A percentile compares a stretch with the other conserved stretches of the same genome.
Conservation (phyloP, 2,329 filamentous ascomycete species). For the Phoma sp. region DNA sequence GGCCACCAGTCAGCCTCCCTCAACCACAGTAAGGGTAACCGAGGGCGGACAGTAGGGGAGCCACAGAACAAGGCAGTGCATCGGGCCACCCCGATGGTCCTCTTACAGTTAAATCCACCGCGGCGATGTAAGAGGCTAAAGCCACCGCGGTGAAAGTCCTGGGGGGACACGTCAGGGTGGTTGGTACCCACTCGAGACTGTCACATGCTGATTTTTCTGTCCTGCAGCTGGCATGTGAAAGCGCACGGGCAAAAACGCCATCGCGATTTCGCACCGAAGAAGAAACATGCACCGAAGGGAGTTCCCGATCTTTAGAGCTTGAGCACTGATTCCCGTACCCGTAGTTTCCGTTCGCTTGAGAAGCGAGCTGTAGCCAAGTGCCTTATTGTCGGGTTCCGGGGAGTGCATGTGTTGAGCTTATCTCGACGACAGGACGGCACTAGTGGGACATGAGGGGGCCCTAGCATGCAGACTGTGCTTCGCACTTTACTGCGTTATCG, state of each 20-base stretch:
- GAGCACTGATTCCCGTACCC: conserved; percentile 20
- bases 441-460: conserved; percentile 9
- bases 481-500: background rate
- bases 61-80: background rate
- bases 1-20: conserved; percentile 8
- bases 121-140: conserved; percentile 15
- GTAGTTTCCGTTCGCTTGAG: conserved; percentile 20
- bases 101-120: conserved; percentile 19
- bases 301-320: conserved; percentile 16
- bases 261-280: conserved; percentile 15
- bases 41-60: background rate
- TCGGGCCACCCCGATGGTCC: conserved; percentile 4
- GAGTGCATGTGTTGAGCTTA: conserved; percentile 21
- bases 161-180: background rate
- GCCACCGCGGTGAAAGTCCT: conserved; percentile 14
- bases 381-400: conserved; percentile 16
- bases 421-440: conserved; percentile 10
- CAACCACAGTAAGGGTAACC: conserved; percentile 1
- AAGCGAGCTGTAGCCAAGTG: conserved; percentile 20
- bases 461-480: conserved; percentile 4
- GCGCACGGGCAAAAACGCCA: conserved; percentile 15
- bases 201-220: conserved; percentile 12
- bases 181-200: conserved; percentile 10
- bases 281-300: conserved; percentile 12
- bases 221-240: conserved; percentile 10